Evolutionary conservation across 2,329 filamentous ascomycete genomes (phyloP).

Genomic region (Pseudocercospora vitis): DNA sequence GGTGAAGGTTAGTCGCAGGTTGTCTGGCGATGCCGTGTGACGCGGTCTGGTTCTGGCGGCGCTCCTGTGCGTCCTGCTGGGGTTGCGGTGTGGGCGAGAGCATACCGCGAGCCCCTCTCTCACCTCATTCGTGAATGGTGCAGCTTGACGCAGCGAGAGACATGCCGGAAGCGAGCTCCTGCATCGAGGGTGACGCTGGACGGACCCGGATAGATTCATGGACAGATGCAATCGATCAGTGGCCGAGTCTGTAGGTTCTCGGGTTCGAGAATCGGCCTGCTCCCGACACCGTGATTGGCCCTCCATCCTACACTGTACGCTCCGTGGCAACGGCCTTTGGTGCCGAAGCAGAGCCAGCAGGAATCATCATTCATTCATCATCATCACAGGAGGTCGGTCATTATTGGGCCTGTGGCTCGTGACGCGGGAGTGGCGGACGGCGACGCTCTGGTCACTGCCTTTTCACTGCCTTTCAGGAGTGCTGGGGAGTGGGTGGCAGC

Average conservation of each 20-base stretch:
- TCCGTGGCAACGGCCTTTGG: neutral
- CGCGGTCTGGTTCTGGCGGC: conserved; percentile 3
- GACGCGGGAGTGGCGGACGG: too few relatives aligned
- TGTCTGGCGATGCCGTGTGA: conserved; percentile 15
- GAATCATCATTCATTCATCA: too few relatives aligned
- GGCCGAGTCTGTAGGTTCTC: neutral
- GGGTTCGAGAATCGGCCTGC: neutral
- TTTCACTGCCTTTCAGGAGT: too few relatives aligned
- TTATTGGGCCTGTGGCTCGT: too few relatives aligned
- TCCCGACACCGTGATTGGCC: too few relatives aligned
- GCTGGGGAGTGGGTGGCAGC: neutral
- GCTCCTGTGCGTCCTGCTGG: conserved; percentile 1
- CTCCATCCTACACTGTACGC: too few relatives aligned
- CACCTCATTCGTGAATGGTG: conserved; percentile 4
- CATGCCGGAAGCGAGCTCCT: neutral
- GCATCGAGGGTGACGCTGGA: conserved; percentile 3
- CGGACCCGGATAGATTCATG: too few relatives aligned
- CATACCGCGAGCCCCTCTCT: conserved; percentile 8
- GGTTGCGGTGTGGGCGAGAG: neutral
- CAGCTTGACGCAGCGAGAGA: neutral
- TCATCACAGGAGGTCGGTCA: too few relatives aligned
- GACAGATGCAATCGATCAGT: too few relatives aligned
- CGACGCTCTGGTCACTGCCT: too few relatives aligned
- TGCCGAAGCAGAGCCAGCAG: neutral
- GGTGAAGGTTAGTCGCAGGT: conserved; percentile 17